Percentiles rank a stretch among this genome's conserved stretches.
phyloP scores from a whole-genome alignment of 2,329 filamentous ascomycete species.

The Exophiala sideris region DNA sequence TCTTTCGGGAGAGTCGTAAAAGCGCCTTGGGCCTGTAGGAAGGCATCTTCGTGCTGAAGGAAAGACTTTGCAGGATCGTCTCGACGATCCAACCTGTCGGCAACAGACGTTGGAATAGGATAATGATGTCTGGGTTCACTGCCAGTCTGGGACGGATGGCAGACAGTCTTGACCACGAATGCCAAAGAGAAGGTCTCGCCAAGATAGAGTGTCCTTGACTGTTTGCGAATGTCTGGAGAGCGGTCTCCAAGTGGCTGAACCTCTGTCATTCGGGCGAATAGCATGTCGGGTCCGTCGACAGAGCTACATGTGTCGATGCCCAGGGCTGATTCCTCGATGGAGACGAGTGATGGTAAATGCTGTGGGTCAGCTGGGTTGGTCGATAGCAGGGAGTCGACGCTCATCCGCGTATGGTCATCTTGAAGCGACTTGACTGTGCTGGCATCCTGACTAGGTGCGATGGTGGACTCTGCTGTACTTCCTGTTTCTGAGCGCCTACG shows the following conservation, averaged over 20 bases:
- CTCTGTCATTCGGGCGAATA: conserved; percentile 6
- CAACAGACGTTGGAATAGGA: neutral
- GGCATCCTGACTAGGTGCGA: neutral
- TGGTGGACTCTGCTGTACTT: neutral
- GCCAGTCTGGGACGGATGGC: conserved; percentile 12
- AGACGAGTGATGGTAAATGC: too few relatives aligned
- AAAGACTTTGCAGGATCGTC: neutral
- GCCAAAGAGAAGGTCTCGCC: conserved; percentile 20
- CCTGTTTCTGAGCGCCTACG: neutral
- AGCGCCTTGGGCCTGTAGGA: conserved; percentile 13
- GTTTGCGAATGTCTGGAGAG: neutral
- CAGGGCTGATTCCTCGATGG: too few relatives aligned
- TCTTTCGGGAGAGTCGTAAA: conserved; percentile 22
- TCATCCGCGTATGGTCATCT: too few relatives aligned
- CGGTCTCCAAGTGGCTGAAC: neutral
- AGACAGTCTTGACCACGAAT: conserved; percentile 18
- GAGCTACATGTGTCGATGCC: neutral
- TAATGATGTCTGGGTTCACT: neutral
- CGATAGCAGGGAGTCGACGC: too few relatives aligned
- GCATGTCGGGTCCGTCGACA: conserved; percentile 8
- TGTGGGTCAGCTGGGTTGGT: too few relatives aligned
- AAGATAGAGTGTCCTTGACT: conserved; percentile 1
- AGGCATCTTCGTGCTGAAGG: neutral
- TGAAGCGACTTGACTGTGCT: neutral
- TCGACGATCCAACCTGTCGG: neutral